Evolutionary conservation across 257 asterid species (phyloP).

Genomic region (Prunella vulgaris): DNA sequence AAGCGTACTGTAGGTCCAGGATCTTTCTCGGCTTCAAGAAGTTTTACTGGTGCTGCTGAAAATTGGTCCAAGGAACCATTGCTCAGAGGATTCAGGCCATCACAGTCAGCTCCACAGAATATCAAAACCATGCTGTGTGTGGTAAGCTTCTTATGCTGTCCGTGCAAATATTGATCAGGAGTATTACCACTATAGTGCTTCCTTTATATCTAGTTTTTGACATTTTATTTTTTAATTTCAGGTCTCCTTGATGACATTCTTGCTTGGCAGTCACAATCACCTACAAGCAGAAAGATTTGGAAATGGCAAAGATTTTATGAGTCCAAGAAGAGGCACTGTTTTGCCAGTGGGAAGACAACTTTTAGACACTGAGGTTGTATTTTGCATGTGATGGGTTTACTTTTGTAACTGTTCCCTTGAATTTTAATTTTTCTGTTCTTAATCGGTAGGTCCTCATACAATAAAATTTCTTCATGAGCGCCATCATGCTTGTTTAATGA

Average conservation of each 20-base stretch:
- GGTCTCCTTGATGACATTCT: slow-evolving; percentile 46
- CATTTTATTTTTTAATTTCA: slow-evolving; percentile 25
- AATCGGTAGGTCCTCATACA: neutral
- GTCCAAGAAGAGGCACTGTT: slow-evolving; percentile 32
- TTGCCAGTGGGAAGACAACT: slow-evolving; percentile 46
- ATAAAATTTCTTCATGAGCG: neutral
- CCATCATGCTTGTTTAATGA: neutral
- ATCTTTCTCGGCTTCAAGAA: slow-evolving; percentile 33
- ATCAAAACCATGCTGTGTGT: slow-evolving; percentile 52
- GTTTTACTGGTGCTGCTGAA: slow-evolving; percentile 38
- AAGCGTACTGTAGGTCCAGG: slow-evolving; percentile 46
- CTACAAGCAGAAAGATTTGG: slow-evolving; percentile 25
- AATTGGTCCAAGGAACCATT: slow-evolving; percentile 37
- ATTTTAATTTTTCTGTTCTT: neutral
- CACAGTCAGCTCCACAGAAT: slow-evolving; percentile 38
- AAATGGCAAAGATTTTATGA: slow-evolving; percentile 8
- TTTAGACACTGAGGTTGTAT: slow-evolving; percentile 29
- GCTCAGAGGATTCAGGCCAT: slow-evolving; percentile 34
- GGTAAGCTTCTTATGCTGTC: slow-evolving; percentile 38
- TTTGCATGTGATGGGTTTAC: slow-evolving; percentile 3
- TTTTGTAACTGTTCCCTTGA: neutral
- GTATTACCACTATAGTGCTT: slow-evolving; percentile 1
- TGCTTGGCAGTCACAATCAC: slow-evolving; percentile 34
- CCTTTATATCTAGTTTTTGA: slow-evolving; percentile 9
- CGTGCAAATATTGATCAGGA: neutral